Evolutionary conservation across 192 early-diverging fungal species (phyloP).

Genomic region (Martensiomyces pterosporus): DNA sequence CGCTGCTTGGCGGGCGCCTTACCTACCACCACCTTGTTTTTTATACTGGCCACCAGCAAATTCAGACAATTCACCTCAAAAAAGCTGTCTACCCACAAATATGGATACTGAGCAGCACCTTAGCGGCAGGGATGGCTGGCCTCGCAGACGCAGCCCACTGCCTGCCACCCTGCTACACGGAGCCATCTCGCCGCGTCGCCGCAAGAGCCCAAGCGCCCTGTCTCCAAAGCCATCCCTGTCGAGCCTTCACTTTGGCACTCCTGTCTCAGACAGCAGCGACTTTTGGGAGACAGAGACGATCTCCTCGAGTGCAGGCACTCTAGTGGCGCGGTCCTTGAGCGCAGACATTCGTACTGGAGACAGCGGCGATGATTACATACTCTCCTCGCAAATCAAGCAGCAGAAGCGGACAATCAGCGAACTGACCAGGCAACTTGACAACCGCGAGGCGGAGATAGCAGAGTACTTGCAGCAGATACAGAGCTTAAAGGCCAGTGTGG

Average conservation of each 20-base stretch:
- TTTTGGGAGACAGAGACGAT: constrained; percentile 25
- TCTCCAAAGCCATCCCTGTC: no score
- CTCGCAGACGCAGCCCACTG: constrained; percentile 36
- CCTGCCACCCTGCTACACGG: constrained; percentile 15
- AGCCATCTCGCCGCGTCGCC: constrained; percentile 19
- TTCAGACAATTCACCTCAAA: no score
- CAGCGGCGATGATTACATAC: constrained; percentile 10
- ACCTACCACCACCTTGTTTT: no score
- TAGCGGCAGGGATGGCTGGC: constrained; percentile 22
- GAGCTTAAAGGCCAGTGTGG: constrained; percentile 7
- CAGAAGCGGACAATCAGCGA: constrained; percentile 26
- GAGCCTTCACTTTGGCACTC: neutral
- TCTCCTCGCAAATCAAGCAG: constrained; percentile 20
- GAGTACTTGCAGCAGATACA: constrained; percentile 11
- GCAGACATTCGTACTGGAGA: no score
- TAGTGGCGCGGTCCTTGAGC: no score
- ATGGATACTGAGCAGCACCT: no score
- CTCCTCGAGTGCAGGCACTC: constrained; percentile 9
- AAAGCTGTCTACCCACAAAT: no score
- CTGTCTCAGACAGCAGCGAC: constrained; percentile 2
- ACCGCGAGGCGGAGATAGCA: constrained; percentile 19
- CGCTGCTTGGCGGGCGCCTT: no score
- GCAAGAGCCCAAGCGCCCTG: constrained; percentile 1
- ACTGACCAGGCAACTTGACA: constrained; percentile 22
- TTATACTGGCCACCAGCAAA: no score